A percentile compares a stretch with the other conserved stretches of the same genome.
Conservation (phyloP, 129 eudicot genomes). For the Flaveria linearis region DNA sequence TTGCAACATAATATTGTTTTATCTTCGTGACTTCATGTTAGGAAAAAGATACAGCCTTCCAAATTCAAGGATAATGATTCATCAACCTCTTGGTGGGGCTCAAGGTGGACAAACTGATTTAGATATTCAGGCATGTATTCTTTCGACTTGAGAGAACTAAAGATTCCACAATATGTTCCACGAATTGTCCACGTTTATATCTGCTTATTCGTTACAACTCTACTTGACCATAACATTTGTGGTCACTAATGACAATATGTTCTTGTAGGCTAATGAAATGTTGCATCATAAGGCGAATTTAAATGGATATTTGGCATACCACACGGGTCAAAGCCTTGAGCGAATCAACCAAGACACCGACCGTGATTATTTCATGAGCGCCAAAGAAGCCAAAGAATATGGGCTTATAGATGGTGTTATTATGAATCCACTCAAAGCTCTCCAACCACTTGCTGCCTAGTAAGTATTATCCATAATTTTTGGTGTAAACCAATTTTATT, state of each 20-base stretch:
- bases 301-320: slow-evolving; percentile 84
- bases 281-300: slow-evolving; percentile 90
- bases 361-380: slow-evolving; percentile 93
- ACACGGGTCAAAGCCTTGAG: slow-evolving; percentile 86
- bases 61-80: slow-evolving; percentile 97
- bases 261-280: slow-evolving; percentile 78
- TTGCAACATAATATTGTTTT: slow-evolving; percentile 12
- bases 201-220: background rate
- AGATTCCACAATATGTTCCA: background rate
- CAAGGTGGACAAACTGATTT: slow-evolving; percentile 80
- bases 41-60: slow-evolving; percentile 96
- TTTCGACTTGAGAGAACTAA: background rate
- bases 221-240: background rate
- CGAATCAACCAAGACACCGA: slow-evolving; percentile 82
- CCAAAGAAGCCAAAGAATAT: slow-evolving; percentile 88
- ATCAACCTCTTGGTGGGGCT: slow-evolving; percentile 96
- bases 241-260: background rate
- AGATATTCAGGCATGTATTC: slow-evolving; percentile 70
- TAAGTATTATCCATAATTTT: slow-evolving; percentile 5
- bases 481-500: slow-evolving; percentile 27
- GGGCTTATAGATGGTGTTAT: slow-evolving; percentile 88
- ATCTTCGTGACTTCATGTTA: slow-evolving; percentile 27
- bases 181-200: too few species aligned
- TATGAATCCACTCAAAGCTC: slow-evolving; percentile 80
- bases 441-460: slow-evolving; percentile 61